phyloP scores from a whole-genome alignment of 257 asterid genomes.

The Petrea volubilis region DNA sequence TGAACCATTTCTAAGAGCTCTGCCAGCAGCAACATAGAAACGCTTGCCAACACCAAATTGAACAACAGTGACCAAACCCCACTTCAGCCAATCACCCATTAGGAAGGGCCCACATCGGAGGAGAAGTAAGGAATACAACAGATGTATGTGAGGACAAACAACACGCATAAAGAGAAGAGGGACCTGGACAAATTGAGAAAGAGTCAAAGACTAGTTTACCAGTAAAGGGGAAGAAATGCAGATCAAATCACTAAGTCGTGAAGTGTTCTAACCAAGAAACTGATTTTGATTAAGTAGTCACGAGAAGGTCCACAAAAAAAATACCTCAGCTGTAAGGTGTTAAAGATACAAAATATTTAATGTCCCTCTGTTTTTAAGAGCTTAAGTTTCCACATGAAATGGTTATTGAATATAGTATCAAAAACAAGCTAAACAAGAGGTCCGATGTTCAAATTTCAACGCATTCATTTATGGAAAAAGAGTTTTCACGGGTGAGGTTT shows the following conservation, averaged over 20 bases:
- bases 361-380: too few relatives aligned
- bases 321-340: background rate
- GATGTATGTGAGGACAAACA: slow-evolving; percentile 64
- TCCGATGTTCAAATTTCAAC: too few relatives aligned
- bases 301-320: background rate
- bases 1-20: slow-evolving; percentile 76
- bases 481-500: too few relatives aligned
- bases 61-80: slow-evolving; percentile 64
- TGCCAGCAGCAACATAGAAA: slow-evolving; percentile 67
- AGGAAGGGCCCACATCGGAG: slow-evolving; percentile 74
- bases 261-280: background rate
- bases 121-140: slow-evolving; percentile 53
- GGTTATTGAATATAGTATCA: too few relatives aligned
- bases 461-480: too few relatives aligned
- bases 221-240: background rate
- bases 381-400: background rate
- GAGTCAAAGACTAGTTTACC: background rate
- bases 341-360: too few relatives aligned
- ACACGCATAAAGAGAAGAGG: slow-evolving; percentile 69
- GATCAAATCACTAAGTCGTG: background rate
- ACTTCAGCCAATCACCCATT: slow-evolving; percentile 79
- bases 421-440: too few relatives aligned
- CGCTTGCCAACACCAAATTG: slow-evolving; percentile 76
- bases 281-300: background rate
- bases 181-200: slow-evolving; percentile 36